Evolutionary conservation across 345 rosid species (phyloP).

Genomic region (Eucalyptus brandiana): DNA sequence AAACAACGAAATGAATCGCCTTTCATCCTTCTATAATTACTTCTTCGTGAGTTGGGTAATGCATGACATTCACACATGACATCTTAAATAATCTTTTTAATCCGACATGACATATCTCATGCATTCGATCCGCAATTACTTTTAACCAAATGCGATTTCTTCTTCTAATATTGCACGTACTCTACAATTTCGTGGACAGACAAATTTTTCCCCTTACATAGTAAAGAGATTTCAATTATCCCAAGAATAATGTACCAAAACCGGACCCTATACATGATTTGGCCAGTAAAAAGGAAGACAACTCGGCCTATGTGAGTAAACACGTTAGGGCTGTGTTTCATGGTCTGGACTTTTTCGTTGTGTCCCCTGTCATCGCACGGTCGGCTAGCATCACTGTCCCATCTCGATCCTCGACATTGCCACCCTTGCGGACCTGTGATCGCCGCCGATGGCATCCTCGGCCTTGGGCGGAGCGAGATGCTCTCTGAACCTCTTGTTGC

Average conservation of each 20-base stretch:
- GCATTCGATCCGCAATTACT: neutral
- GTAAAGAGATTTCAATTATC: neutral
- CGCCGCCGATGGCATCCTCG: neutral
- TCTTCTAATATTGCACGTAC: neutral
- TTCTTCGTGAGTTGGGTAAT: neutral
- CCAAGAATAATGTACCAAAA: neutral
- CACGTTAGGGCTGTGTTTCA: neutral
- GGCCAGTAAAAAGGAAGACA: neutral
- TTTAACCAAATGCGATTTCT: neutral
- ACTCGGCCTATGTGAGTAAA: neutral
- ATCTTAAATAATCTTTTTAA: neutral
- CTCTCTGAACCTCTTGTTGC: neutral
- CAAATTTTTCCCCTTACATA: neutral
- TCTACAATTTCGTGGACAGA: neutral
- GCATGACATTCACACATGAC: neutral
- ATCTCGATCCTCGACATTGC: neutral
- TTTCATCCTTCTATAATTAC: neutral
- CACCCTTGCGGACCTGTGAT: neutral
- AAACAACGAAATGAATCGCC: neutral
- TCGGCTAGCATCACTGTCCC: neutral
- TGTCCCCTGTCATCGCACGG: neutral
- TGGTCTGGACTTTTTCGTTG: neutral
- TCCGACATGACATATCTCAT: neutral
- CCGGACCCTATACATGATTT: neutral
- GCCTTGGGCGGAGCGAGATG: neutral